Percentiles rank a stretch among this genome's conserved stretches.
Conservation (phyloP, 1,139 yeast species). For the Kodamaea derodonti region DNA sequence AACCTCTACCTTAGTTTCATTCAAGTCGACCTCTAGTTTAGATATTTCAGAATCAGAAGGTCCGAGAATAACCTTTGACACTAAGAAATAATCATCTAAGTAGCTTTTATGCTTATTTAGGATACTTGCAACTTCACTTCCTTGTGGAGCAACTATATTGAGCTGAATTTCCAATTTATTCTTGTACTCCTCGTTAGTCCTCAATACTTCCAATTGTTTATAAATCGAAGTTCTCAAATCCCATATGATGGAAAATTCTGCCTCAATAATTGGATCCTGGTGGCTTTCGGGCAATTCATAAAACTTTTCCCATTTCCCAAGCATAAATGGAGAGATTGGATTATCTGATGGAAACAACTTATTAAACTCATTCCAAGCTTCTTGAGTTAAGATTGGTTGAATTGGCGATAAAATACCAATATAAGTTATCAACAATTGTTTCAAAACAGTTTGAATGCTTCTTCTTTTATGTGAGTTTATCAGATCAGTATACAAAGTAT, state of each 20-base stretch:
- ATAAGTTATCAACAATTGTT: constrained; percentile 58
- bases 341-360: constrained; percentile 18
- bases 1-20: constrained; percentile 27
- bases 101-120: constrained; percentile 23
- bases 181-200: constrained; percentile 41
- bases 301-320: constrained; percentile 33
- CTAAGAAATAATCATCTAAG: constrained; percentile 60
- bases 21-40: constrained; percentile 16
- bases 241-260: constrained; percentile 41
- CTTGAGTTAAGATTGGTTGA: constrained; percentile 80
- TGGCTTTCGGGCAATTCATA: constrained; percentile 26
- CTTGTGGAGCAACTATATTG: constrained; percentile 22
- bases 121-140: constrained; percentile 8
- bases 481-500: constrained; percentile 72
- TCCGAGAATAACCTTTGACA: constrained; percentile 49
- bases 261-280: constrained; percentile 27
- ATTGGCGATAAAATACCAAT: constrained; percentile 72
- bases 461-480: constrained; percentile 48
- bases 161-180: constrained; percentile 64
- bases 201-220: constrained; percentile 30
- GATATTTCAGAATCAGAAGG: constrained; percentile 3
- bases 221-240: constrained; percentile 48
- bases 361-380: constrained; percentile 68
- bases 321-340: constrained; percentile 49
- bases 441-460: constrained; percentile 69